Base-by-base conservation (phyloP, 371 early-diverging fungal species). In the Haplosporangium sp. region DNA sequence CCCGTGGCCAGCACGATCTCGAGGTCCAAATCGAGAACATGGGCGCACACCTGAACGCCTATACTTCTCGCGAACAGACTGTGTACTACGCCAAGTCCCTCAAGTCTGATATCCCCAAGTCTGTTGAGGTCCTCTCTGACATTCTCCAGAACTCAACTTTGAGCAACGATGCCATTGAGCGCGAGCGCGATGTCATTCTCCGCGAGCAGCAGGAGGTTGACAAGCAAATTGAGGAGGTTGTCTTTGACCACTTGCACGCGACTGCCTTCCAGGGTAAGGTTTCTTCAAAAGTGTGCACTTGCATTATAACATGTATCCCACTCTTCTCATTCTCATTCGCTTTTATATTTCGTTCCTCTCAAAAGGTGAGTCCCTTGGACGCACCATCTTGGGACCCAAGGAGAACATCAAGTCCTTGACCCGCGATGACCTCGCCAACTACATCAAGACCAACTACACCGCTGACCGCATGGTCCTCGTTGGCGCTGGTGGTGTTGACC, bases 51-150 rank as follows among this genome's bases (percentile, higher is more conserved):
- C 84, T 99, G 77, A 97, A 97, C 82, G 98, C 99, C 14, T 97
- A 98, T 84, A 99, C 99, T 45, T 96, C 97, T 36, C 93, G 99
- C 56, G 99, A 99, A 81, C 98, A 99, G 83, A 98, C 98, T 29
- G 97, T 94, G 38, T 99, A 96, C 90, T 98, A 95, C 83, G 98
- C 98, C 66, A 96, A 97, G 84, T 87, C 95, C 14, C 91, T 98
- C 76, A 90, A 93, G 69, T 81, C 89, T 60, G 97, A 98, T 76
- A 93, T 95, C 38, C 88, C 92, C 37, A 85, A 88, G 71, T 91
- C 97, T 14, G 96, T 98, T 20, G 97, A 95, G 64, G 88, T 98
- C 69, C 89, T 99, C 59, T 90, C 96, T 47, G 99, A 99, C 83
- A 96, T 98, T 80, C 85, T 98, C 58, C 96, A 96, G 79, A 90